Conservation (phyloP, 108 stramenopile genomes). For the Nitzschia palea region DNA sequence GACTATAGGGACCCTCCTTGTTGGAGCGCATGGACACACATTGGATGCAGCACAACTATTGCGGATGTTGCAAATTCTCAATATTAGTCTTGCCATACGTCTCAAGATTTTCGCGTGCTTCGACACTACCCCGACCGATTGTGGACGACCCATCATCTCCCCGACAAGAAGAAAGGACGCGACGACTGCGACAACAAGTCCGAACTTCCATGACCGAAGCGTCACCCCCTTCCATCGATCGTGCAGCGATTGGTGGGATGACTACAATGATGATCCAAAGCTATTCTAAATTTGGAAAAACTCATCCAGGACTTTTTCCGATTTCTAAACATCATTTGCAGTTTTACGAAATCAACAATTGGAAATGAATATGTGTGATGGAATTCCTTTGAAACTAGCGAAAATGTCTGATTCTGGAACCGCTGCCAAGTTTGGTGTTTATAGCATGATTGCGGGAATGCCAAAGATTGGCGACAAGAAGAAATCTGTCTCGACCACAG, state of each 20-base stretch:
- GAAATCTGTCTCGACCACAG: too few species aligned
- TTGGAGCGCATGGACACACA: constrained; percentile 34
- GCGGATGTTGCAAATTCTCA: constrained; percentile 46
- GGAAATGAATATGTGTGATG: too few species aligned
- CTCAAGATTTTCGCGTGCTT: constrained; percentile 69
- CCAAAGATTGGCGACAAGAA: constrained; percentile 34
- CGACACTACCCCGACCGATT: constrained; percentile 58
- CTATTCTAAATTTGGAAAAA: constrained; percentile 57
- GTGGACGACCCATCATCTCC: constrained; percentile 1
- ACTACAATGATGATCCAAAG: constrained; percentile 82
- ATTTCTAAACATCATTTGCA: constrained; percentile 16
- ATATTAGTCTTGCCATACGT: constrained; percentile 50
- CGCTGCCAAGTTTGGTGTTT: constrained; percentile 77
- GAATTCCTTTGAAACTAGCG: constrained; percentile 68
- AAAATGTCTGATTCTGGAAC: constrained; percentile 76
- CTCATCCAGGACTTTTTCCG: constrained; percentile 76
- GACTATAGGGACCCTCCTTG: constrained; percentile 67
- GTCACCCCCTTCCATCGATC: constrained; percentile 37
- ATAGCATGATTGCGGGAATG: too few species aligned
- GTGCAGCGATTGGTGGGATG: constrained; percentile 43
- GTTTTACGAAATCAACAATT: too few species aligned
- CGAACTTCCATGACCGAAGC: constrained; percentile 35
- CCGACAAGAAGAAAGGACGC: neutral
- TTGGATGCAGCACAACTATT: constrained; percentile 49
- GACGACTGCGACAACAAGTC: constrained; percentile 17